Conservation (phyloP, 768 basidiomycete genomes). For the Terana coerulea region DNA sequence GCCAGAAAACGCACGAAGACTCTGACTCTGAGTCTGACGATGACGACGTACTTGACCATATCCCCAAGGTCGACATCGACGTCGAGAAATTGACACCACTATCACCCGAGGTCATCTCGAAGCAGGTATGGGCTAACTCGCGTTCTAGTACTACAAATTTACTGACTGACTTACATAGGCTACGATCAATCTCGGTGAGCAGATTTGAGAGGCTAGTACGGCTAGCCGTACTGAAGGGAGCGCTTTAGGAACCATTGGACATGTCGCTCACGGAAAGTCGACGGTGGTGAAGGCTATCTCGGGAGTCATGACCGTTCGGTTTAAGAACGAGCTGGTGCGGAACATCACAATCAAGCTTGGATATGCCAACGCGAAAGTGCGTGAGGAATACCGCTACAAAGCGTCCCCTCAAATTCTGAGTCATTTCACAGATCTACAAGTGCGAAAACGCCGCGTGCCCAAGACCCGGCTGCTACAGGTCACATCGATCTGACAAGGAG, state of each 20-base stretch:
- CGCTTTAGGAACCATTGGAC: conserved; percentile 87
- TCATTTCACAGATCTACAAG: conserved; percentile 79
- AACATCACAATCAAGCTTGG: conserved; percentile 99
- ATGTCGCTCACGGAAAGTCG: conserved; percentile 97
- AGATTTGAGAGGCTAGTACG: neutral
- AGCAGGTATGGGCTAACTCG: conserved; percentile 54
- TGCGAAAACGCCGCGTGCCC: conserved; percentile 93
- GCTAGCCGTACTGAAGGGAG: neutral
- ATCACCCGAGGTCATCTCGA: conserved; percentile 86
- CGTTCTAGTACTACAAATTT: neutral
- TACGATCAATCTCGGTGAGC: conserved; percentile 87
- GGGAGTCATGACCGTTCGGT: conserved; percentile 95
- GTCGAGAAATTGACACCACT: conserved; percentile 79
- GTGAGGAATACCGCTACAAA: conserved; percentile 21
- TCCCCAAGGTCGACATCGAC: conserved; percentile 76
- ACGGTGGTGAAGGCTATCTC: conserved; percentile 99
- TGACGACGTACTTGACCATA: conserved; percentile 47
- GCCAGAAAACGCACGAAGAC: conserved; percentile 53
- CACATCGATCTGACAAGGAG: conserved; percentile 92
- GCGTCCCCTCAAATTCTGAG: conserved; percentile 7
- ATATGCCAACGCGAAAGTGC: conserved; percentile 97
- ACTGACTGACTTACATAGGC: conserved; percentile 49
- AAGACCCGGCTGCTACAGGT: conserved; percentile 90
- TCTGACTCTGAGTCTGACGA: conserved; percentile 71
- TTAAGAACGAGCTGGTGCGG: conserved; percentile 98